These are phyloP conservation scores for Hippophae gyantsensis DNA, from an alignment of 306 rosid species.

Conservation along the genomic window DNA sequence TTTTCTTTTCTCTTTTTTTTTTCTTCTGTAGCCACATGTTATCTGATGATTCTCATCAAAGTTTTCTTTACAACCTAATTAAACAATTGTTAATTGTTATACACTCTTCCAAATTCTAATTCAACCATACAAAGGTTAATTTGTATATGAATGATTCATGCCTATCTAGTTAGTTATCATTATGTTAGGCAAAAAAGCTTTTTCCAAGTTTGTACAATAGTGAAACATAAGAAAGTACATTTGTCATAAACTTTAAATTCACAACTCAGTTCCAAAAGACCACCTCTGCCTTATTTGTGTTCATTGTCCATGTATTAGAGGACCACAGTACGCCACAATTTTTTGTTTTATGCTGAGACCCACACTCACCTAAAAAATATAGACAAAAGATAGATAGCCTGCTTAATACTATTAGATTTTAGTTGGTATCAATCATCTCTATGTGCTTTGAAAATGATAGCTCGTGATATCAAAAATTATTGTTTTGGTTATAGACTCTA, in stretches of 20 bases:
- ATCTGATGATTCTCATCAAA: too few relatives aligned
- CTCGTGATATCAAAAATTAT: neutral
- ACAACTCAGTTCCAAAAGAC: constrained; percentile 2
- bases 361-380: constrained; percentile 4
- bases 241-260: neutral
- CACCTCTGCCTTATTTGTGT: constrained; percentile 9
- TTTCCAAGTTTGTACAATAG: neutral
- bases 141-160: too few relatives aligned
- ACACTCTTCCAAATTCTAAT: too few relatives aligned
- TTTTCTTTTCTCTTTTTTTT: too few relatives aligned
- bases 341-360: constrained; percentile 11
- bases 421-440: neutral
- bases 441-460: neutral
- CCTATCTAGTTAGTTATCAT: too few relatives aligned
- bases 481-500: too few relatives aligned
- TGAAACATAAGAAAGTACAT: constrained; percentile 5
- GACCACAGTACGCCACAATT: constrained; percentile 18
- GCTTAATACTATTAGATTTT: neutral
- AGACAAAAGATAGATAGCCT: constrained; percentile 4
- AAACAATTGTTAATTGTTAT: too few relatives aligned
- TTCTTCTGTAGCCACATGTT: too few relatives aligned
- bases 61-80: too few relatives aligned
- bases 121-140: too few relatives aligned
- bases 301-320: constrained; percentile 16
- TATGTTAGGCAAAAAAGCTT: too few relatives aligned